phyloP scores from a whole-genome alignment of 352 stramenopile species.

The Thalassiosira oceanica region DNA sequence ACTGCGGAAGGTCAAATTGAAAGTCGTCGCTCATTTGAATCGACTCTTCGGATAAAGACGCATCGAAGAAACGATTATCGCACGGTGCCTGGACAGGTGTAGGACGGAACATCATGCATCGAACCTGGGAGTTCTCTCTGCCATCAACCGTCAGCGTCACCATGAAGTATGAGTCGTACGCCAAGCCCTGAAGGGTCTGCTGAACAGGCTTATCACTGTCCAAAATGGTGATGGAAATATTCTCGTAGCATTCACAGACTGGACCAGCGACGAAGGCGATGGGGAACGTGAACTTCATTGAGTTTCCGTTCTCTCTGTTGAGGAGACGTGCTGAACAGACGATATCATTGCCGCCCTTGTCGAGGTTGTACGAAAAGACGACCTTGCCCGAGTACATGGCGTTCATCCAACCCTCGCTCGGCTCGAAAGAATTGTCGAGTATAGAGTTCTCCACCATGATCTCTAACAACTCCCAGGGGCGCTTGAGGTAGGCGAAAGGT shows the following conservation, averaged over 20 bases:
- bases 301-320: constrained; percentile 16
- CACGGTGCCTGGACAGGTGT: not conserved
- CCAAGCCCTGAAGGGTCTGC: not conserved
- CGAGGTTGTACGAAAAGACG: constrained; percentile 6
- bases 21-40: too few relatives aligned
- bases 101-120: constrained; percentile 3
- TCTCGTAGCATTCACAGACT: constrained; percentile 17
- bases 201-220: constrained; percentile 5
- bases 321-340: constrained; percentile 2
- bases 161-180: not conserved
- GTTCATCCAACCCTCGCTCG: constrained; percentile 8
- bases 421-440: constrained; percentile 1
- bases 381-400: constrained; percentile 4
- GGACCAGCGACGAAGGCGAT: constrained; percentile 7
- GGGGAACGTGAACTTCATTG: constrained; percentile 12
- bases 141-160: not conserved
- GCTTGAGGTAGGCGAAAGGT: constrained; percentile 2
- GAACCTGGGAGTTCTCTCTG: too few relatives aligned
- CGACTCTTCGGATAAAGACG: too few relatives aligned
- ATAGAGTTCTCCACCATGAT: constrained; percentile 10
- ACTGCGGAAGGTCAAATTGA: too few relatives aligned
- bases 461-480: constrained; percentile 12
- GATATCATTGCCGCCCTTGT: constrained; percentile 11
- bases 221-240: constrained; percentile 7
- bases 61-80: too few relatives aligned